Conservation (phyloP, 148 eudicot genomes). For the Rhododendron mucronatum region DNA sequence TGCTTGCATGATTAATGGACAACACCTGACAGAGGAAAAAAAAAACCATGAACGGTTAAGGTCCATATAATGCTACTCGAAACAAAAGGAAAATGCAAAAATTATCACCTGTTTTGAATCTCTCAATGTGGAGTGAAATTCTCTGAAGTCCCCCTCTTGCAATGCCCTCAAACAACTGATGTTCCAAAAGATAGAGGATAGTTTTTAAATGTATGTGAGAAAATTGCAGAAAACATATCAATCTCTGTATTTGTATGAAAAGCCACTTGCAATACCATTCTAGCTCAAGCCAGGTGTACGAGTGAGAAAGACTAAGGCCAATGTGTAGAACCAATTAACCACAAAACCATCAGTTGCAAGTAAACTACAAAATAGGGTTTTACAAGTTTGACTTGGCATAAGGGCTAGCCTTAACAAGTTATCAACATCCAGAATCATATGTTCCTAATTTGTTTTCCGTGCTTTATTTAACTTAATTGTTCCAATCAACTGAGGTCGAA, state of each 20-base stretch:
- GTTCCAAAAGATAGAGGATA: constrained; percentile 14
- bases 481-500: neutral
- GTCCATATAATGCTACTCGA: neutral
- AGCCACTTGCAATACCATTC: neutral
- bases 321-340: neutral
- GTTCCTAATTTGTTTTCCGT: neutral
- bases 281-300: too few species aligned
- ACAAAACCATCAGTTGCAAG: neutral
- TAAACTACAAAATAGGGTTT: neutral
- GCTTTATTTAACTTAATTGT: neutral
- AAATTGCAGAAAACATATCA: neutral
- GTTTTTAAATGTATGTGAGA: neutral
- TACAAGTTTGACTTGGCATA: neutral
- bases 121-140: constrained; percentile 49
- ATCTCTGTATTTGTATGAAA: neutral
- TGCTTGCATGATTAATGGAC: constrained; percentile 73
- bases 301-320: neutral
- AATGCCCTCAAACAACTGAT: constrained; percentile 83
- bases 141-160: constrained; percentile 71
- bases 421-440: neutral
- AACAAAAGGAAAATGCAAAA: neutral
- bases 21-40: constrained; percentile 40
- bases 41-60: neutral
- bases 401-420: neutral
- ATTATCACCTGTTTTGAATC: constrained; percentile 72